Evolutionary conservation across 129 eudicot species (phyloP).

Genomic region (Calendula officinalis): DNA sequence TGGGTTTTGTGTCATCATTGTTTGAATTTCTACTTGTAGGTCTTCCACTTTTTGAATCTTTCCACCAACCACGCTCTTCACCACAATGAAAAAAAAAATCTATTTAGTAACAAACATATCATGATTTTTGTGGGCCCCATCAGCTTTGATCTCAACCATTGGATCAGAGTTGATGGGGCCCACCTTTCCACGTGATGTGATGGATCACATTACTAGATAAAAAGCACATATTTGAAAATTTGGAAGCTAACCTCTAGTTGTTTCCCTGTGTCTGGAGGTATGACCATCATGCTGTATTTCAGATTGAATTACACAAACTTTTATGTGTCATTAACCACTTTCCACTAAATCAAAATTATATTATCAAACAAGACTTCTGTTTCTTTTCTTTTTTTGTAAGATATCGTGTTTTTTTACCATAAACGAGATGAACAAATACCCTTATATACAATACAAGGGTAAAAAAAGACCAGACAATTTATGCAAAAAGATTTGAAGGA

Average conservation of each 20-base stretch:
- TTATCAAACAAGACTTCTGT: neutral
- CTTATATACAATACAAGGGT: neutral
- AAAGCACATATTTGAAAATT: slow-evolving; percentile 7
- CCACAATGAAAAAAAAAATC: neutral
- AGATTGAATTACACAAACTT: too few relatives aligned
- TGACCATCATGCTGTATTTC: slow-evolving; percentile 94
- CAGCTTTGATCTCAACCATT: too few relatives aligned
- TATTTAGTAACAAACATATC: too few relatives aligned
- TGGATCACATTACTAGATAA: too few relatives aligned
- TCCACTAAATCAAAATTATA: slow-evolving; percentile 1
- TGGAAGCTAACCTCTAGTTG: slow-evolving; percentile 51
- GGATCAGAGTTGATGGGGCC: too few relatives aligned
- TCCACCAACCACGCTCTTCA: slow-evolving; percentile 80
- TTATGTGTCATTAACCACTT: too few relatives aligned
- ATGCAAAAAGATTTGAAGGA: neutral
- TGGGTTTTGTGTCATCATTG: slow-evolving; percentile 25
- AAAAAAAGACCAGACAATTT: slow-evolving; percentile 12
- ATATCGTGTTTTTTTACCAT: neutral
- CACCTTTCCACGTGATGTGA: too few relatives aligned
- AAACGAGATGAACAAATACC: slow-evolving; percentile 1
- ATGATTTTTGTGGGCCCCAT: too few relatives aligned
- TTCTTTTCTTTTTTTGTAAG: neutral
- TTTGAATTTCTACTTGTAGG: slow-evolving; percentile 25
- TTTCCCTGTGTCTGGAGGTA: slow-evolving; percentile 56
- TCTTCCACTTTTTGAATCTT: slow-evolving; percentile 44